Conservation (phyloP, 1,284 basidiomycete genomes). For the Puccinia coronata region DNA sequence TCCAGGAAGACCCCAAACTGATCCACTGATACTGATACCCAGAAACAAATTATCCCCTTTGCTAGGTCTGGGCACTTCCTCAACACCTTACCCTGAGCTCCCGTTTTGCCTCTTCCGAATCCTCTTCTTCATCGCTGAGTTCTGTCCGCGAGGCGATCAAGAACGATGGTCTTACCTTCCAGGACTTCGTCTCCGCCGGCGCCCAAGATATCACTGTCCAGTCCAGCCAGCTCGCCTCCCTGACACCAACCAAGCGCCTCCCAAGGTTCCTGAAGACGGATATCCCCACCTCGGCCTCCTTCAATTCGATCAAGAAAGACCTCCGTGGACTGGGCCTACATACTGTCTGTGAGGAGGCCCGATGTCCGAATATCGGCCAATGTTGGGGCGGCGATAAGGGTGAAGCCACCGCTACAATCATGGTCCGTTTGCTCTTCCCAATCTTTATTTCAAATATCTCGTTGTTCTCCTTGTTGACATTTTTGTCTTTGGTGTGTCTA, state of each 20-base stretch:
- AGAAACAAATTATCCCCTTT: neutral
- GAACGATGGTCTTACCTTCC: constrained; percentile 42
- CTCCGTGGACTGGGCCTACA: constrained; percentile 85
- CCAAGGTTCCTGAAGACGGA: constrained; percentile 86
- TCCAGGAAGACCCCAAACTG: too few species aligned
- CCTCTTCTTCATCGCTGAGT: constrained; percentile 9
- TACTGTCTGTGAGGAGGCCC: constrained; percentile 97
- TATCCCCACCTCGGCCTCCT: constrained; percentile 79
- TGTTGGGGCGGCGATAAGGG: constrained; percentile 87
- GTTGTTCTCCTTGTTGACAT: constrained; percentile 14
- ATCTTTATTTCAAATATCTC: neutral
- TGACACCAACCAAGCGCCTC: constrained; percentile 63
- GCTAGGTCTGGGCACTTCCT: neutral
- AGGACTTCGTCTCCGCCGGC: constrained; percentile 31
- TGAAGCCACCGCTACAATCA: constrained; percentile 97
- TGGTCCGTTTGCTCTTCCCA: constrained; percentile 66
- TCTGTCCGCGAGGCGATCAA: constrained; percentile 19
- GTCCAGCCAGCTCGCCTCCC: neutral
- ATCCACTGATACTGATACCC: neutral
- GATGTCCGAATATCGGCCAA: constrained; percentile 98
- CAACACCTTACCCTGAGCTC: neutral
- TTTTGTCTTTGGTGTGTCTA: constrained; percentile 57
- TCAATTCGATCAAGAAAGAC: constrained; percentile 91
- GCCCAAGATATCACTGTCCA: neutral
- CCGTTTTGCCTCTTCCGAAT: constrained; percentile 20